Evolutionary conservation across 1,284 basidiomycete genomes (phyloP).

Genomic region (Pulchroboletus neoregius): DNA sequence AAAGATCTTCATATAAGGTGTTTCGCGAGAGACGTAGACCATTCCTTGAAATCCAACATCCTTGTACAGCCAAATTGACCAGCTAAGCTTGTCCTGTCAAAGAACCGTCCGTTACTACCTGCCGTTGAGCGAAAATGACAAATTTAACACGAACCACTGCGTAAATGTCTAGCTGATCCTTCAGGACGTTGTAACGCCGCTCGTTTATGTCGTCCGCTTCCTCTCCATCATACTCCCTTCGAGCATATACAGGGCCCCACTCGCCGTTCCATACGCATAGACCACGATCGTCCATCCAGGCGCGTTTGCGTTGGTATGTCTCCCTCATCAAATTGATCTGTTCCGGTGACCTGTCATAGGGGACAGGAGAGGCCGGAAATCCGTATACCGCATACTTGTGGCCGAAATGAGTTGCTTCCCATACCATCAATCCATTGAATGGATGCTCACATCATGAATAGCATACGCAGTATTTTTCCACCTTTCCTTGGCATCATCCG

Average conservation of each 20-base stretch:
- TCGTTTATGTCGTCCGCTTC: conserved; percentile 39
- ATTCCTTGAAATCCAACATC: conserved; percentile 57
- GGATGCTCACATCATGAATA: conserved; percentile 35
- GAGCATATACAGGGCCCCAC: conserved; percentile 34
- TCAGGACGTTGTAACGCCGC: conserved; percentile 41
- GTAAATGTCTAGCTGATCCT: conserved; percentile 49
- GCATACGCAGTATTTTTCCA: conserved; percentile 40
- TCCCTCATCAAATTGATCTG: conserved; percentile 32
- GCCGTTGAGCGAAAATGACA: conserved; percentile 1
- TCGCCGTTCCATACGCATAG: conserved; percentile 40
- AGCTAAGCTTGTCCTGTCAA: conserved; percentile 39
- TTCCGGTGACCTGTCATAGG: conserved; percentile 27
- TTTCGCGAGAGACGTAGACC: conserved; percentile 45
- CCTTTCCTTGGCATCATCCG: conserved; percentile 24
- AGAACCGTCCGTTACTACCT: conserved; percentile 3
- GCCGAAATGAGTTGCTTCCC: not conserved
- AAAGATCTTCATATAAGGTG: conserved; percentile 48
- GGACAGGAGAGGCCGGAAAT: conserved; percentile 38
- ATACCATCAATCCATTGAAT: not conserved
- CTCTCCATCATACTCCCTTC: conserved; percentile 26
- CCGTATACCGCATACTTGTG: conserved; percentile 33
- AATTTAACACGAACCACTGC: conserved; percentile 29
- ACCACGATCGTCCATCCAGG: conserved; percentile 28
- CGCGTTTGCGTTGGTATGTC: conserved; percentile 34
- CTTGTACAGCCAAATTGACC: conserved; percentile 61